A percentile compares a stretch with the other conserved stretches of the same genome.
Evolutionary conservation across 2,329 filamentous ascomycete species (phyloP).

Genomic region (Alternaria gaisen): DNA sequence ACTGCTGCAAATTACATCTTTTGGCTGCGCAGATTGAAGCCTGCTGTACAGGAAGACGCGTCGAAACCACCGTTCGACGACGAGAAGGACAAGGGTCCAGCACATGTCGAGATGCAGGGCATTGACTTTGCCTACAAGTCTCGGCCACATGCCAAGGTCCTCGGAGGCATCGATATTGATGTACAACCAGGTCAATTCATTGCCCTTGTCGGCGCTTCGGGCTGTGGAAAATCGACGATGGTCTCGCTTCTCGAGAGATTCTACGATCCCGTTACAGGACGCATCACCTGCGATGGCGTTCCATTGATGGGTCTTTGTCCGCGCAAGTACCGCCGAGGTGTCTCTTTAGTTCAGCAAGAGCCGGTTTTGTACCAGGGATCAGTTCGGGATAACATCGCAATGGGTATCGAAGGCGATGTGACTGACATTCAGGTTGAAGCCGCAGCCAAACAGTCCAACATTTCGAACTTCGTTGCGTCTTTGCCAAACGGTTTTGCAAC

Average conservation of each 20-base stretch:
- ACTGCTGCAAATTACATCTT: constrained; percentile 72
- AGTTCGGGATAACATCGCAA: constrained; percentile 87
- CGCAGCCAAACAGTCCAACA: constrained; percentile 73
- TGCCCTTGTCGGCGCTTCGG: constrained; percentile 88
- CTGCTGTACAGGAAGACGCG: constrained; percentile 51
- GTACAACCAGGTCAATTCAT: constrained; percentile 77
- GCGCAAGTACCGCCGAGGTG: constrained; percentile 81
- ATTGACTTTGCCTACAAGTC: constrained; percentile 86
- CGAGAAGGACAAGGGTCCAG: constrained; percentile 41
- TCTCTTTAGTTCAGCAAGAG: constrained; percentile 92
- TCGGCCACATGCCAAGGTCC: constrained; percentile 77
- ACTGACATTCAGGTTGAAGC: constrained; percentile 76
- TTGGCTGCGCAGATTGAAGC: constrained; percentile 52
- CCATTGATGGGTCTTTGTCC: constrained; percentile 79
- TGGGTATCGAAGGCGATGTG: constrained; percentile 70
- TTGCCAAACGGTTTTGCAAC: constrained; percentile 64
- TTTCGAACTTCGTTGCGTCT: constrained; percentile 45
- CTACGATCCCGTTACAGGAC: constrained; percentile 85
- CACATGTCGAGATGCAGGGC: constrained; percentile 59
- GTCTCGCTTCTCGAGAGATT: constrained; percentile 92
- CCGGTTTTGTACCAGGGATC: constrained; percentile 94
- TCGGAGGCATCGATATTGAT: constrained; percentile 79
- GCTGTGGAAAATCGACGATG: constrained; percentile 93
- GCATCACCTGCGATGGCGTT: constrained; percentile 79
- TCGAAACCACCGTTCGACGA: constrained; percentile 45